Evolutionary conservation across 495 filamentous ascomycete species (phyloP).

Genomic region (Parathielavia hyrcaniae): DNA sequence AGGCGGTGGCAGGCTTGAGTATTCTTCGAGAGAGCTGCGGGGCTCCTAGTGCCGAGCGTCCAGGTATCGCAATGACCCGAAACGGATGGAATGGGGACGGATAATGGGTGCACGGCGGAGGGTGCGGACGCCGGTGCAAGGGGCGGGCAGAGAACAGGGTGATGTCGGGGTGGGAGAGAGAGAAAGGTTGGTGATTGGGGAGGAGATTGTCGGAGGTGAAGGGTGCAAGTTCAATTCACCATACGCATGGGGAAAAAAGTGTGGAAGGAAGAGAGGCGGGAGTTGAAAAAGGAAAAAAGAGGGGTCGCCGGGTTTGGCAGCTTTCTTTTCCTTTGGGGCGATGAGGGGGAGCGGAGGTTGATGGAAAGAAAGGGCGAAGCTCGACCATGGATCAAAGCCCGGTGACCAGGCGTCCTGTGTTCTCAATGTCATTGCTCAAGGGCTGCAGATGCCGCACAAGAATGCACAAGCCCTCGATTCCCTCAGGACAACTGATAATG

Average conservation of each 20-base stretch:
- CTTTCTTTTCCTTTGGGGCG: slow-evolving; percentile 4
- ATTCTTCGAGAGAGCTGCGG: slow-evolving; percentile 9
- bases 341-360: slow-evolving; percentile 14
- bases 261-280: slow-evolving; percentile 18
- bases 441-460: too few relatives aligned
- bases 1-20: slow-evolving; percentile 17
- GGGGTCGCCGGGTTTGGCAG: slow-evolving; percentile 21
- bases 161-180: not conserved
- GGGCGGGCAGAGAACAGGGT: slow-evolving; percentile 2
- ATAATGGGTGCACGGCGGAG: slow-evolving; percentile 5
- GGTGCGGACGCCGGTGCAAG: not conserved
- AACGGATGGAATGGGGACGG: not conserved
- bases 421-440: too few relatives aligned
- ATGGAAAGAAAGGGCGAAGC: slow-evolving; percentile 13
- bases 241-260: slow-evolving; percentile 5
- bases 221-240: slow-evolving; percentile 10
- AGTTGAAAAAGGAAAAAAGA: slow-evolving; percentile 27
- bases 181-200: not conserved
- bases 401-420: not conserved
- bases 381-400: not conserved
- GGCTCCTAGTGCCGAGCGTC: not conserved
- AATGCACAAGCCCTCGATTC: too few relatives aligned
- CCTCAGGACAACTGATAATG: too few relatives aligned
- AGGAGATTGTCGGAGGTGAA: not conserved
- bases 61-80: not conserved